These are phyloP conservation scores for Chaetoceros tenuissimus DNA, from an alignment of 108 stramenopile genomes.

Conservation along the genomic window DNA sequence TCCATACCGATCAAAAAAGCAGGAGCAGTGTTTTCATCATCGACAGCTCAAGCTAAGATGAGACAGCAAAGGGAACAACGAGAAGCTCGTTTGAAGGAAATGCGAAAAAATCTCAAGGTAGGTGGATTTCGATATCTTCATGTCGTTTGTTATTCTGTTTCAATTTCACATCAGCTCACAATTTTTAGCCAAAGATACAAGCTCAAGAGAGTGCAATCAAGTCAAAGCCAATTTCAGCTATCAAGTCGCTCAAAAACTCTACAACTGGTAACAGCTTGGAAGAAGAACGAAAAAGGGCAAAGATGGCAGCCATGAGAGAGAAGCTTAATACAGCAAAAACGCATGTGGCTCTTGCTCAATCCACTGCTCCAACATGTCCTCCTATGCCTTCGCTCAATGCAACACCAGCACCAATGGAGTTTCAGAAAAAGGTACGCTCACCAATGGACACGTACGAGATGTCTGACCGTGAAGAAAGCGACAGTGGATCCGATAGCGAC, in stretches of 20 bases:
- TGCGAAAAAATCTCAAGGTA: conserved; percentile 1
- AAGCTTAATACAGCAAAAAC: conserved; percentile 38
- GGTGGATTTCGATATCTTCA: too few species aligned
- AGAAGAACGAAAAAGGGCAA: conserved; percentile 22
- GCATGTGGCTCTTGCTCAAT: conserved; percentile 2
- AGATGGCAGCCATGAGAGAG: conserved; percentile 65
- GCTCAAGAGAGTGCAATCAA: too few species aligned
- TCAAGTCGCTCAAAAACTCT: conserved; percentile 18
- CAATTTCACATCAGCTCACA: too few species aligned
- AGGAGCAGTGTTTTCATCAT: not conserved
- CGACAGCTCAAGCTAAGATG: not conserved
- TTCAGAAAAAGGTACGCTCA: conserved; percentile 12
- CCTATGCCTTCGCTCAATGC: conserved; percentile 8
- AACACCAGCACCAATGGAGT: conserved; percentile 2
- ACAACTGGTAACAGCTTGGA: conserved; percentile 1
- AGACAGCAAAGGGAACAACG: not conserved
- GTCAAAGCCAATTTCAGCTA: conserved; percentile 5
- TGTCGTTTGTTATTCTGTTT: too few species aligned
- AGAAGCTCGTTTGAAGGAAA: not conserved
- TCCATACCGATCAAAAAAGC: not conserved
- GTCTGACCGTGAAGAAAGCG: conserved; percentile 69
- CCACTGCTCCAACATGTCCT: conserved; percentile 9
- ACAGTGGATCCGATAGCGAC: conserved; percentile 58
- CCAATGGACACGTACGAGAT: conserved; percentile 85
- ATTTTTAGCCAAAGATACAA: too few species aligned